Conservation (phyloP, 2,329 filamentous ascomycete genomes). For the Sporothrix mexicana region DNA sequence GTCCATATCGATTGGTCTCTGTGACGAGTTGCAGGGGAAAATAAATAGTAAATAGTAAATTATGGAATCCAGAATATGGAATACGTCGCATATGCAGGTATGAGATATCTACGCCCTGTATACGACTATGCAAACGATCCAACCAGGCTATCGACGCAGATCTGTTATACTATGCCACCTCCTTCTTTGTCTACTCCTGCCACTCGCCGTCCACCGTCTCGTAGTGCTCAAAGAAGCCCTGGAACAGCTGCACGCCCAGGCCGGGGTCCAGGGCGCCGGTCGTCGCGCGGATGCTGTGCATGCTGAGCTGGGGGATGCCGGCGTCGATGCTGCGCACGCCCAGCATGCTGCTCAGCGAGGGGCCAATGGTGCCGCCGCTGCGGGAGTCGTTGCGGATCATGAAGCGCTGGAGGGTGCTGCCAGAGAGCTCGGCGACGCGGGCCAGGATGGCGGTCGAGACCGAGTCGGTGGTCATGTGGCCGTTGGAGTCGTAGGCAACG, state of each 20-base stretch:
- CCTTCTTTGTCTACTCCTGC: conserved; percentile 38
- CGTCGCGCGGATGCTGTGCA: conserved; percentile 91
- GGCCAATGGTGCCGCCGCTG: conserved; percentile 92
- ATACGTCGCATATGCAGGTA: not conserved
- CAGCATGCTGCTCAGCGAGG: conserved; percentile 80
- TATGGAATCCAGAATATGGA: not conserved
- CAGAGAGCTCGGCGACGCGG: conserved; percentile 76
- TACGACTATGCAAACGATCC: not conserved
- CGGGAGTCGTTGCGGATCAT: conserved; percentile 93
- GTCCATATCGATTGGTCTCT: not conserved
- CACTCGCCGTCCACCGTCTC: conserved; percentile 86
- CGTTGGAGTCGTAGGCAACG: conserved; percentile 82
- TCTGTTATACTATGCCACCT: too few relatives aligned
- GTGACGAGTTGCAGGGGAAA: not conserved
- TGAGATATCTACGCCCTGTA: not conserved
- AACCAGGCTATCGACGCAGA: too few relatives aligned
- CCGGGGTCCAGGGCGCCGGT: conserved; percentile 87
- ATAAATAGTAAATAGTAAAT: not conserved
- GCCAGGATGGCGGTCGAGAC: conserved; percentile 82
- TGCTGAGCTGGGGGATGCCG: conserved; percentile 87
- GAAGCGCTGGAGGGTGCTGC: conserved; percentile 79
- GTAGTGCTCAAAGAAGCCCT: conserved; percentile 85
- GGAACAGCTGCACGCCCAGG: conserved; percentile 84
- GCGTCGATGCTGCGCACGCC: conserved; percentile 85
- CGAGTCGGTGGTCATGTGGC: conserved; percentile 94